phyloP scores from a whole-genome alignment of 2,329 filamentous ascomycete species.

The Aureobasidium subglaciale region DNA sequence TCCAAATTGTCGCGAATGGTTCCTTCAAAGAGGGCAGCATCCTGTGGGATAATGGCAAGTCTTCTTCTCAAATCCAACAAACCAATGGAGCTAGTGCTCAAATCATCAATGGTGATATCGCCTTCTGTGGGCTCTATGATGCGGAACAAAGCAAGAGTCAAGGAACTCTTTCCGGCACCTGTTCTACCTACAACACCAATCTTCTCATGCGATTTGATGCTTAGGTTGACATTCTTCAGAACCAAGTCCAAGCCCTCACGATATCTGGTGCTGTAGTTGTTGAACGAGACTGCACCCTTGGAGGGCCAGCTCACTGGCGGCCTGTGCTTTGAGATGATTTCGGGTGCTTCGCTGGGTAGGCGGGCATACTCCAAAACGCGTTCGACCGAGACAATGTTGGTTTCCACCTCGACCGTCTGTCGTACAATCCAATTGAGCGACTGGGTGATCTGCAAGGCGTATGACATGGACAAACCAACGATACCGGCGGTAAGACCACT shows the following conservation, averaged over 20 bases:
- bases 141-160: conserved; percentile 88
- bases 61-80: conserved; percentile 80
- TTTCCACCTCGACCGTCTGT: conserved; percentile 98
- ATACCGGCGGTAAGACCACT: conserved; percentile 60
- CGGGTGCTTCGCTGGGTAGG: conserved; percentile 86
- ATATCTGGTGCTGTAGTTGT: conserved; percentile 91
- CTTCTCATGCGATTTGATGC: conserved; percentile 95
- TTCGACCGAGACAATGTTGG: conserved; percentile 99
- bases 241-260: conserved; percentile 84
- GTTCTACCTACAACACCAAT: conserved; percentile 96
- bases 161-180: conserved; percentile 88
- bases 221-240: conserved; percentile 82
- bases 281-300: conserved; percentile 79
- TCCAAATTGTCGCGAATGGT: conserved; percentile 92
- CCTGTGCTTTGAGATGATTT: conserved; percentile 81
- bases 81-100: conserved; percentile 87
- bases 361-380: conserved; percentile 91
- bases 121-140: conserved; percentile 85
- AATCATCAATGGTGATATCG: conserved; percentile 77
- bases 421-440: conserved; percentile 98
- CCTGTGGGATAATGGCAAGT: conserved; percentile 94
- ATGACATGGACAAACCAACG: conserved; percentile 93
- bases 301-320: conserved; percentile 89
- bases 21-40: conserved; percentile 91
- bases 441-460: conserved; percentile 92